Base-by-base conservation (phyloP, 1,284 basidiomycete species). In the Phylloporus sp. region DNA sequence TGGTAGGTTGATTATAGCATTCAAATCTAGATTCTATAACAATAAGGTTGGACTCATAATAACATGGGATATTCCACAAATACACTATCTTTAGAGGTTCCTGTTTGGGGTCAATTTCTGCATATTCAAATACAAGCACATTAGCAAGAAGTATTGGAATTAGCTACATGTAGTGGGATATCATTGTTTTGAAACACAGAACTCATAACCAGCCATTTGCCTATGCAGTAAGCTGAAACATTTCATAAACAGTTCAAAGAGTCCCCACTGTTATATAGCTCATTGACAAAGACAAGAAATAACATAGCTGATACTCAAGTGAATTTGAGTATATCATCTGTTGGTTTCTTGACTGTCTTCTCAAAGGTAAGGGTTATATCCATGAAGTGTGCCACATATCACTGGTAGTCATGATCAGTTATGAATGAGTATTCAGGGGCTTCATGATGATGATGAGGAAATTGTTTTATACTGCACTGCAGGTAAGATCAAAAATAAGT, bases 401-500 rank as follows among this genome's bases (percentile, higher is more conserved):
- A 74, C 8, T 68, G 60, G 46, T 78, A 76, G 61, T 78, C 69
- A 2, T 69, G 68, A 59, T 79, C 73, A 0, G 85, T 81, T n/a
- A 84, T 74, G 60, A 88, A 87, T 1, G 17, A 84, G 72, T 2
- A 72, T 74, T 26, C 74, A 77, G 6, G 64, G 64, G 18, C 70
- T 68, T 29, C 79, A 69, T 10, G 70, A 67, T 29, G 69, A 66
- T 4, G 77, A 78, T 0, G 79, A 76, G 0, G 77, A 74, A 24
- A 83, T 80, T 0, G 81, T 83, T 42, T 81, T 77, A 6, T 84
- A 78, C 47, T 79, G 79, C 37, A 89, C 80, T 0, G 86, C 85
- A 3, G 87, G 78, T 0, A 85, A 68, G 13, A 89, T 86, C 0
- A 88, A 68, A 86, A 89, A 4, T 86, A 82, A 5, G 81, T 84